Evolutionary conservation across 805 yeast genomes (phyloP).

Genomic region (Candida lessepsii): DNA sequence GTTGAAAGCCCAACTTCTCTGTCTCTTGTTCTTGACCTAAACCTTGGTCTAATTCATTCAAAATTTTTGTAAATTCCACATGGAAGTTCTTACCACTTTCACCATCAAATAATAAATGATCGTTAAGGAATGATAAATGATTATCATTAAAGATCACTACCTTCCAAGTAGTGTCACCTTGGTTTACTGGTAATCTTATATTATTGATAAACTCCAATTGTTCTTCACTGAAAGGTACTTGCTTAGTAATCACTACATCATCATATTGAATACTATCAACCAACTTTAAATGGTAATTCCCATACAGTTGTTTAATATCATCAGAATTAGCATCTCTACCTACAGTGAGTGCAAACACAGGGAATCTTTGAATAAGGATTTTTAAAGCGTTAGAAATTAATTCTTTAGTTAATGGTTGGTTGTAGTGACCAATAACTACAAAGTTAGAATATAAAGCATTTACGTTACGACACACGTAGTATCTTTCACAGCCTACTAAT

Average conservation of each 20-base stretch:
- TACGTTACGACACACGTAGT: too few relatives aligned
- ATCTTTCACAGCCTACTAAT: too few relatives aligned
- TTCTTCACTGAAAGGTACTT: conserved; percentile 15
- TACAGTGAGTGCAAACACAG: too few relatives aligned
- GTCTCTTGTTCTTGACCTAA: too few relatives aligned
- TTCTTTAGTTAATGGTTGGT: too few relatives aligned
- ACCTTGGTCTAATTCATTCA: neutral
- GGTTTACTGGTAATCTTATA: neutral
- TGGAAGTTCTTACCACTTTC: conserved; percentile 21
- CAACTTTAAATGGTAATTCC: conserved; percentile 17
- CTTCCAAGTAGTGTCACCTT: conserved; percentile 23
- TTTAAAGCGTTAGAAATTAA: too few relatives aligned
- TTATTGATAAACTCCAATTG: conserved; percentile 16
- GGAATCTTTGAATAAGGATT: too few relatives aligned
- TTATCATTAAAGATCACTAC: conserved; percentile 18
- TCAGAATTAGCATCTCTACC: conserved; percentile 9
- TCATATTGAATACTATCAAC: conserved; percentile 19
- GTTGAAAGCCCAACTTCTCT: neutral
- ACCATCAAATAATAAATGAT: conserved; percentile 35
- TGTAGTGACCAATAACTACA: too few relatives aligned
- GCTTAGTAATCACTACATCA: conserved; percentile 19
- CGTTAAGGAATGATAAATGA: conserved; percentile 23
- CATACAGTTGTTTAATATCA: conserved; percentile 8
- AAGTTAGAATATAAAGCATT: too few relatives aligned
- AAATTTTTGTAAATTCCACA: neutral